These are phyloP conservation scores for Aureococcus anophagefferens DNA, from an alignment of 108 stramenopile species.

Conservation along the genomic window DNA sequence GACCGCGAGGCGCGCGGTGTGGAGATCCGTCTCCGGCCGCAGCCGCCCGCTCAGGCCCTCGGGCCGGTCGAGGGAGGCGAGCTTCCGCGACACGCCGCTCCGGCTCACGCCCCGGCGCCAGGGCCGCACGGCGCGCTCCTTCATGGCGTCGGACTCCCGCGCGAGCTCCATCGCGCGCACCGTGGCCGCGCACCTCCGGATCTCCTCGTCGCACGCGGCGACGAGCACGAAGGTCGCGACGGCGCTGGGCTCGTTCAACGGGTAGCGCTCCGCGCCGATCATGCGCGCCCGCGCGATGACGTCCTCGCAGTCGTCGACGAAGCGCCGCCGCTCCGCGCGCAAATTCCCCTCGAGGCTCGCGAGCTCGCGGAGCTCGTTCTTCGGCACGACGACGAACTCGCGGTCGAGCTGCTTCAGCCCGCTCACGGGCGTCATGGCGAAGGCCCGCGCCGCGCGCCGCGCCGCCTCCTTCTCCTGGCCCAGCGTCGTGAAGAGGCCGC, in stretches of 20 bases:
- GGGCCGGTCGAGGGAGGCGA: too few relatives aligned
- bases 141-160: neutral
- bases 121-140: neutral
- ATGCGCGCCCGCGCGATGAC: neutral
- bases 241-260: neutral
- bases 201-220: neutral
- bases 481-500: neutral
- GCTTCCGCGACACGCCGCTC: too few relatives aligned
- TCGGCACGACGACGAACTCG: neutral
- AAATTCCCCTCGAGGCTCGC: neutral
- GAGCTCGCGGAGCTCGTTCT: neutral
- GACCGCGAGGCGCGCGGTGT: neutral
- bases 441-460: neutral
- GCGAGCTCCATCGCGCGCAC: neutral
- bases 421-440: neutral
- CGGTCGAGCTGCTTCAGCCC: too few relatives aligned
- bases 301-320: neutral
- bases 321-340: neutral
- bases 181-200: neutral
- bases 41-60: too few relatives aligned
- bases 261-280: neutral
- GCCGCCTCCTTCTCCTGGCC: neutral
- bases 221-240: neutral
- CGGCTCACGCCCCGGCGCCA: neutral
- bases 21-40: neutral